phyloP scores from a whole-genome alignment of 768 basidiomycete species.

The Agaricus blazei region DNA sequence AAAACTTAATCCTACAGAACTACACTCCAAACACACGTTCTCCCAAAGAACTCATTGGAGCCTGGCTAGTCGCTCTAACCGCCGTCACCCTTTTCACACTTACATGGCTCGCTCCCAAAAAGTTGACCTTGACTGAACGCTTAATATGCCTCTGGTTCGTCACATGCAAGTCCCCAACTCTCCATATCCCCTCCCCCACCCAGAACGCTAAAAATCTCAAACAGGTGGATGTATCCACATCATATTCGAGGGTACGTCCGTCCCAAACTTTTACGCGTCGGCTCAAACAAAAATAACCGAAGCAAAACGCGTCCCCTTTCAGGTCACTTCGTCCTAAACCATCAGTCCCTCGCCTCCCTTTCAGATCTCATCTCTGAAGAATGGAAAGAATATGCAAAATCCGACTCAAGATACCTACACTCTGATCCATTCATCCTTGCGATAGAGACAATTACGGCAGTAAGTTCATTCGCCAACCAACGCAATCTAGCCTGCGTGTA shows the following conservation, averaged over 20 bases:
- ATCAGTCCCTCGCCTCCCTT: constrained; percentile 4
- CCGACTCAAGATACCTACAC: constrained; percentile 12
- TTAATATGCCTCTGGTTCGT: constrained; percentile 11
- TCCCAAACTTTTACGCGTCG: not conserved
- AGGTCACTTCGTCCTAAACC: constrained; percentile 12
- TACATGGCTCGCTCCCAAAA: constrained; percentile 8
- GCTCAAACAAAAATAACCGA: not conserved
- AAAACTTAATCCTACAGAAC: not conserved
- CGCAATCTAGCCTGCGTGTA: not conserved
- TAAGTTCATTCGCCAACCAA: not conserved
- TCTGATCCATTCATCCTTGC: constrained; percentile 10
- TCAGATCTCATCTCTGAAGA: constrained; percentile 11
- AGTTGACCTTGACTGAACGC: constrained; percentile 2
- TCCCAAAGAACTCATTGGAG: constrained; percentile 5
- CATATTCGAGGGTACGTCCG: constrained; percentile 8
- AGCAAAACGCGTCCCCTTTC: not conserved
- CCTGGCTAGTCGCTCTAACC: constrained; percentile 2
- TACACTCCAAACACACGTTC: constrained; percentile 10
- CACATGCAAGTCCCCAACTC: not conserved
- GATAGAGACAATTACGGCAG: constrained; percentile 9
- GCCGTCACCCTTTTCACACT: not conserved
- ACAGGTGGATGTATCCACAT: constrained; percentile 12
- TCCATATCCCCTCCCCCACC: no score
- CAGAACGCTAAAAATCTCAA: not conserved
- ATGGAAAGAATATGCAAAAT: constrained; percentile 14